phyloP scores from a whole-genome alignment of 2,329 filamentous ascomycete species.

The Juglanconis juglandina region DNA sequence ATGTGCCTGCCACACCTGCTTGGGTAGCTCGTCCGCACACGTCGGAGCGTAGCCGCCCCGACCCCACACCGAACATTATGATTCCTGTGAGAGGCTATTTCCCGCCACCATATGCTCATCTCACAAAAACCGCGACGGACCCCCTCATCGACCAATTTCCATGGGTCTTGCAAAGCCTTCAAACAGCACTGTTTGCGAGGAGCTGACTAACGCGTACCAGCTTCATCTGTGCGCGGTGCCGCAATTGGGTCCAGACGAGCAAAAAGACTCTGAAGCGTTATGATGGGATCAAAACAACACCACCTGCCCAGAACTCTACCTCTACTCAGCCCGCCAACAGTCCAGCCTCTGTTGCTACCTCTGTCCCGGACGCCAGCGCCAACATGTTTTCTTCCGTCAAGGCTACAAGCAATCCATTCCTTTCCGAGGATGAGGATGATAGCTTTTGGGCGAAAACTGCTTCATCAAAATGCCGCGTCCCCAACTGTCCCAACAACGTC shows the following conservation, averaged over 20 bases:
- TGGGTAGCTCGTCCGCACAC: background rate
- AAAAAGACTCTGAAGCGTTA: background rate
- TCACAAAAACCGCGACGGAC: background rate
- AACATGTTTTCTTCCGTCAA: background rate
- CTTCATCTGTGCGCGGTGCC: slow-evolving; percentile 14
- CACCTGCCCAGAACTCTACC: background rate
- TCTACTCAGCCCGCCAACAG: background rate
- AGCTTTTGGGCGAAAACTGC: slow-evolving; percentile 8
- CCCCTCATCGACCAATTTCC: background rate
- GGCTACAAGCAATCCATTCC: slow-evolving; percentile 11
- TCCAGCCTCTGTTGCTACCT: background rate
- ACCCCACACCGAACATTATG: background rate
- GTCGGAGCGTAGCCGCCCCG: background rate
- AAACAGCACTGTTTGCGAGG: background rate
- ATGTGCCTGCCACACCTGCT: too few species aligned
- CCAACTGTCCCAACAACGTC: slow-evolving; percentile 6
- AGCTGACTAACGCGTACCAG: slow-evolving; percentile 4
- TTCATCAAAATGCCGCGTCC: slow-evolving; percentile 11
- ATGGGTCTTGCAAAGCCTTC: background rate
- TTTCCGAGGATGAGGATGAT: slow-evolving; percentile 2
- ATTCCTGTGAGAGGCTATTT: too few species aligned
- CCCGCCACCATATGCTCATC: too few species aligned
- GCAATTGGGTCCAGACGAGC: background rate
- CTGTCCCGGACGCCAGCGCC: background rate
- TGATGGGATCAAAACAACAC: slow-evolving; percentile 1